Base-by-base conservation (phyloP, 768 basidiomycete species). In the Coprinellus aureogranulatus region DNA sequence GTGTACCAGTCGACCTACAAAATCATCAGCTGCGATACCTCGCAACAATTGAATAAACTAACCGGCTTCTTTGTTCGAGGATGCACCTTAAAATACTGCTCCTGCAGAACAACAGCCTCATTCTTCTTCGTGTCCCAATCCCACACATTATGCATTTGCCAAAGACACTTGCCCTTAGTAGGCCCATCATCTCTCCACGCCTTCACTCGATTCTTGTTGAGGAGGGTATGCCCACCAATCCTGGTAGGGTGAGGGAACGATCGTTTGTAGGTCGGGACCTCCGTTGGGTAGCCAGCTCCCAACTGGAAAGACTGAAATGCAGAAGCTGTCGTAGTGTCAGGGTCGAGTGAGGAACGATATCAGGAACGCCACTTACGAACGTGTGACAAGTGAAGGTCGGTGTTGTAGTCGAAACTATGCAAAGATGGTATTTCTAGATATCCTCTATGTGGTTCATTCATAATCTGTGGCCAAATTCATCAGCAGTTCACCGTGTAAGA, bases 141-240 rank as follows among this genome's bases (percentile, higher is more conserved):
- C 96, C 97, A 99, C 3, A 98, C 91, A 18, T 90, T 92, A 61
- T 98, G 94, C 75, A 87, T 81, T 64, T 91, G 88, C 94, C 94
- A 96, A 3, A 94, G 62, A 66, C 94, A 97, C 57, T 79, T 69
- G 14, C 88, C 85, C 60, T 68, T 53, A 0, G 88, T 90, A 12
- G 93, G 91, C 0, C 92, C 91, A 64, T 90, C 86, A 4, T 70
- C 66, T 14, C 78, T 77, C 94, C 93, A 95, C 0, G 82, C 88
- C 27, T 82, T 86, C 44, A 75, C 74, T 9, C 82, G 77, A 0
- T 75, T 67, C 0, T 81, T 67, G 65, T 94, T 93, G 16, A 93
- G 76, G 1, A 88, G 68, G 4, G 75, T 78, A 22, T 77, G 69
- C 0, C 81, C 79, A 0, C 87, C 87, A 42, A 79, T 73, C 28